Evolutionary conservation across 2,329 filamentous ascomycete genomes (phyloP).

Genomic region (Aspergillus ustus): DNA sequence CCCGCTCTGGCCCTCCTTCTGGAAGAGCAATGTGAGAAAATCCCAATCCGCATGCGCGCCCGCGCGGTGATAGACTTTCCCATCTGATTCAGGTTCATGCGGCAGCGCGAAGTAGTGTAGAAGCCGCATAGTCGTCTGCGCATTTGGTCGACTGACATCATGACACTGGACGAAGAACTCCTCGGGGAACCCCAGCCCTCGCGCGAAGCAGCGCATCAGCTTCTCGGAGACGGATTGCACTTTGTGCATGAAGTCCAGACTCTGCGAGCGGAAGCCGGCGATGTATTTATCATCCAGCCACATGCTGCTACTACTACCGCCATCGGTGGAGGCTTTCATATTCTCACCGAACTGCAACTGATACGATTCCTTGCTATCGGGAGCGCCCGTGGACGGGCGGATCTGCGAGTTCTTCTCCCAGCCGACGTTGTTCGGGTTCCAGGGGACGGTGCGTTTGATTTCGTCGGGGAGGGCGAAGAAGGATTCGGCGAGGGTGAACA

Average conservation of each 20-base stretch:
- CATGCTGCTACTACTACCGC: too few species aligned
- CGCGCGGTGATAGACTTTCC: slow-evolving; percentile 59
- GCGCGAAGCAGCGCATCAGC: slow-evolving; percentile 50
- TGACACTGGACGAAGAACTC: slow-evolving; percentile 62
- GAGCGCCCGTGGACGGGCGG: slow-evolving; percentile 62
- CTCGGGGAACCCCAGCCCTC: slow-evolving; percentile 60
- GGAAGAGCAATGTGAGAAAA: slow-evolving; percentile 66
- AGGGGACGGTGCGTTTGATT: slow-evolving; percentile 60
- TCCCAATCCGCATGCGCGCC: slow-evolving; percentile 69
- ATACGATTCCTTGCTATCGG: slow-evolving; percentile 66
- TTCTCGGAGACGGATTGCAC: slow-evolving; percentile 59
- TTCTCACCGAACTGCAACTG: slow-evolving; percentile 65
- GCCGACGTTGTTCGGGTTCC: slow-evolving; percentile 60
- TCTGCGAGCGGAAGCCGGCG: slow-evolving; percentile 53
- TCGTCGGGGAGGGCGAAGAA: slow-evolving; percentile 61
- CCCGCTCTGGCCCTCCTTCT: slow-evolving; percentile 63
- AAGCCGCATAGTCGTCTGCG: slow-evolving; percentile 60
- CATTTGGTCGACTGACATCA: slow-evolving; percentile 54
- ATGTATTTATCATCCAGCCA: slow-evolving; percentile 58
- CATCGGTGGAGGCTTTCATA: too few species aligned
- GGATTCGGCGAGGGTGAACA: slow-evolving; percentile 55
- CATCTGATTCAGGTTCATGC: slow-evolving; percentile 33
- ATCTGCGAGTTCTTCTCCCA: slow-evolving; percentile 66
- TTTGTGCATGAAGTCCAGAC: slow-evolving; percentile 59
- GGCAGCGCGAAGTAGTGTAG: slow-evolving; percentile 62